These are phyloP conservation scores for Aspergillus sp. DNA, from an alignment of 2,329 filamentous ascomycete genomes.

Conservation along the genomic window DNA sequence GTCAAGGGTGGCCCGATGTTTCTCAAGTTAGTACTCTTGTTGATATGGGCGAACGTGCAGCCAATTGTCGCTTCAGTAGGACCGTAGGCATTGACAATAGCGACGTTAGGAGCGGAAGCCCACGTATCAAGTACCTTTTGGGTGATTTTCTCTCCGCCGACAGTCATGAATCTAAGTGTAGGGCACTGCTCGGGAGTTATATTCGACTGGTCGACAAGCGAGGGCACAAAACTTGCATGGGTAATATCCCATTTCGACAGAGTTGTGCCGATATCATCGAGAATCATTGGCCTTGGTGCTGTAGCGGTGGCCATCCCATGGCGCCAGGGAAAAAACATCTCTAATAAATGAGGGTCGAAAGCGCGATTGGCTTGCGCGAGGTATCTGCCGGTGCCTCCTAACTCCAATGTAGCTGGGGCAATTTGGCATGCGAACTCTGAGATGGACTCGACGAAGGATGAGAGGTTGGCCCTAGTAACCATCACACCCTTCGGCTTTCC, in stretches of 20 bases:
- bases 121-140: constrained; percentile 33
- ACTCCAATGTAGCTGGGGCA: constrained; percentile 23
- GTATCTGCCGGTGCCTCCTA: constrained; percentile 30
- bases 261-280: constrained; percentile 26
- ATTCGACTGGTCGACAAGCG: constrained; percentile 25
- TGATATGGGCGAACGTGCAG: constrained; percentile 29
- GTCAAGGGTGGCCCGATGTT: constrained; percentile 32
- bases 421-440: constrained; percentile 26
- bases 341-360: constrained; percentile 31
- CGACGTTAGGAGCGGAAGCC: constrained; percentile 23
- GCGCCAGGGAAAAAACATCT: constrained; percentile 34
- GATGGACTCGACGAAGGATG: constrained; percentile 30
- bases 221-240: constrained; percentile 33
- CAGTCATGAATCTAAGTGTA: constrained; percentile 28
- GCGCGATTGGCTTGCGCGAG: constrained; percentile 35
- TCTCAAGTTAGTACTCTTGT: constrained; percentile 23
- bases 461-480: constrained; percentile 65
- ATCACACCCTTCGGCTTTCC: constrained; percentile 96
- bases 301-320: constrained; percentile 28
- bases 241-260: constrained; percentile 29
- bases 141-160: constrained; percentile 39
- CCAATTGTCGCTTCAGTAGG: constrained; percentile 38
- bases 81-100: constrained; percentile 34
- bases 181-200: constrained; percentile 24
- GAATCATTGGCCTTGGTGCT: constrained; percentile 26